A percentile compares a stretch with the other conserved stretches of the same genome.
These are phyloP conservation scores for Arachis stenosperma DNA, from an alignment of 306 rosid species.

Conservation along the genomic window DNA sequence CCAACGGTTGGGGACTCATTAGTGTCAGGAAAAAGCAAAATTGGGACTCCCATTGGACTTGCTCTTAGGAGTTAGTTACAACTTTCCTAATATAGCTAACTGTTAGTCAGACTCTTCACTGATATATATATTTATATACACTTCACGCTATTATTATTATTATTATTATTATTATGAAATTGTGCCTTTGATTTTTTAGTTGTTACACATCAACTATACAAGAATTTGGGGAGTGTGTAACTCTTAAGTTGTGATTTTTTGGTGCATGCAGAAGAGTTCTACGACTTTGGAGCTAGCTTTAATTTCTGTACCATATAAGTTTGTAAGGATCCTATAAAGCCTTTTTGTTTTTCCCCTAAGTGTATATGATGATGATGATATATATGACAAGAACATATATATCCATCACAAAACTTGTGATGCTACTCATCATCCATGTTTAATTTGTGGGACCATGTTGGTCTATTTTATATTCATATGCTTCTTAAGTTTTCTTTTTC, in stretches of 20 bases:
- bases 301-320: conserved; percentile 25
- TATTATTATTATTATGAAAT: conserved; percentile 11
- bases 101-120: no score
- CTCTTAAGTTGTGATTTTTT: conserved; percentile 28
- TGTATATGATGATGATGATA: not conserved
- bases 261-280: conserved; percentile 19
- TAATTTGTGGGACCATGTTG: not conserved
- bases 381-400: conserved; percentile 20
- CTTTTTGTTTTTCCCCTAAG: not conserved
- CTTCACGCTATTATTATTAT: not conserved
- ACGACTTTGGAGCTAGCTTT: conserved; percentile 7
- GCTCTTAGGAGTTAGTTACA: no score
- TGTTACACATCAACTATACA: not conserved
- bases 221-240: not conserved
- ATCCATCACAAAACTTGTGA: conserved; percentile 21
- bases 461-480: not conserved
- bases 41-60: no score
- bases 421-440: conserved; percentile 12
- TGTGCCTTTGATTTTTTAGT: not conserved
- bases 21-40: no score
- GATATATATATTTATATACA: no score
- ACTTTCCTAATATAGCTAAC: no score
- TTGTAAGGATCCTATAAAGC: conserved; percentile 3
- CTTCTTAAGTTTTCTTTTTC: not conserved
- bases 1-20: no score